phyloP scores from a whole-genome alignment of 2,329 filamentous ascomycete genomes.

The Fusarium brevicatenulatum region DNA sequence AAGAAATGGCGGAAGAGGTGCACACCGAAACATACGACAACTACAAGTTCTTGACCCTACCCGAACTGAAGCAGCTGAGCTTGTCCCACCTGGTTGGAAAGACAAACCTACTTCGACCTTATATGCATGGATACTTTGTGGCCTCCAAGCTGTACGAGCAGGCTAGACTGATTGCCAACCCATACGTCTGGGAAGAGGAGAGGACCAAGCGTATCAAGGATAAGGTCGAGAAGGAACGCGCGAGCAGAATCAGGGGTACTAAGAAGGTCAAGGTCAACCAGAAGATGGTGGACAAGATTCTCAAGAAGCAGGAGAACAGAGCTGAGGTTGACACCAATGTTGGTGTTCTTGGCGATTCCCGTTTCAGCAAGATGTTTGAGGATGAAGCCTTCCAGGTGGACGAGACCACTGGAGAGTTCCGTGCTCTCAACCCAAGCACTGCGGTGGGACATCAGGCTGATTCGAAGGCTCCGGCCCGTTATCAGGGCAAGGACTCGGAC shows the following conservation, averaged over 20 bases:
- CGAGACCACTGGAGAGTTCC: slow-evolving; percentile 88
- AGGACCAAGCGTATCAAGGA: slow-evolving; percentile 90
- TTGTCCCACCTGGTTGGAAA: slow-evolving; percentile 90
- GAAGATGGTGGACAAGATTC: slow-evolving; percentile 78
- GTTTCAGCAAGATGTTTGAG: slow-evolving; percentile 90
- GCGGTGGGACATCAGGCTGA: slow-evolving; percentile 51
- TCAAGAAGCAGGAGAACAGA: slow-evolving; percentile 71
- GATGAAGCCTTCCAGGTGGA: slow-evolving; percentile 94
- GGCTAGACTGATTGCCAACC: slow-evolving; percentile 90
- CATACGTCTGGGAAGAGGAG: slow-evolving; percentile 93
- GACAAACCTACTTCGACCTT: slow-evolving; percentile 88
- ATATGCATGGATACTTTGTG: slow-evolving; percentile 99
- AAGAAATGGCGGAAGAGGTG: slow-evolving; percentile 93
- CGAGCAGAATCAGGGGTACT: slow-evolving; percentile 89
- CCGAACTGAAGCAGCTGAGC: slow-evolving; percentile 86
- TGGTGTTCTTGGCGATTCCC: slow-evolving; percentile 81
- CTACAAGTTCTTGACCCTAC: slow-evolving; percentile 95
- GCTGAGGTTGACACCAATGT: slow-evolving; percentile 67
- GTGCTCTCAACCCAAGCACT: slow-evolving; percentile 88
- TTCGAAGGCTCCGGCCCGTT: slow-evolving; percentile 50
- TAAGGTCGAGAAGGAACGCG: slow-evolving; percentile 97
- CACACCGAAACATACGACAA: slow-evolving; percentile 93
- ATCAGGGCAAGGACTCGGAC: slow-evolving; percentile 55
- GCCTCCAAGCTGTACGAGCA: slow-evolving; percentile 96
- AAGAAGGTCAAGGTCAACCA: slow-evolving; percentile 99